A percentile compares a stretch with the other conserved stretches of the same genome.
These are phyloP conservation scores for Cercospora sp. DNA, from an alignment of 2,329 filamentous ascomycete genomes.

Conservation along the genomic window DNA sequence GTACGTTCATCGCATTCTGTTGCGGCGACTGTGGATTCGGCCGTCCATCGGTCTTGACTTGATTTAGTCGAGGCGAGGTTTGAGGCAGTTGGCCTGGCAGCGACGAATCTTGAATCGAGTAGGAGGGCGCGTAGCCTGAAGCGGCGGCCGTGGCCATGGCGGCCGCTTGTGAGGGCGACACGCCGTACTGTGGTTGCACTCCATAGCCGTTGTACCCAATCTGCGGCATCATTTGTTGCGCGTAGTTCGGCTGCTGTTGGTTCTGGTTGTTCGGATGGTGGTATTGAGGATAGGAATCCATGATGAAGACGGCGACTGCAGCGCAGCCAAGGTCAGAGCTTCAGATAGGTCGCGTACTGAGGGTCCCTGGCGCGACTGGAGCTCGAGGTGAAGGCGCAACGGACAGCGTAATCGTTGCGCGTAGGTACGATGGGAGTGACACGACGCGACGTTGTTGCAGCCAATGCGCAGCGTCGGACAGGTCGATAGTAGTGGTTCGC, in stretches of 20 bases:
- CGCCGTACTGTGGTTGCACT: constrained; percentile 74
- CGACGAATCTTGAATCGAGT: constrained; percentile 67
- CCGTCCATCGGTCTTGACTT: constrained; percentile 61
- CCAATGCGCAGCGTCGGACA: constrained; percentile 7
- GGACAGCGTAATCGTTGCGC: constrained; percentile 27
- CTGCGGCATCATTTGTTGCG: constrained; percentile 59
- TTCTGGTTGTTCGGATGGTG: constrained; percentile 62
- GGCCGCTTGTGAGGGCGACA: constrained; percentile 81
- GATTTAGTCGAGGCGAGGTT: constrained; percentile 72
- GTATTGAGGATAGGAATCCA: constrained; percentile 51
- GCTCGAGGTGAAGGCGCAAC: constrained; percentile 23
- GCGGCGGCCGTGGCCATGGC: constrained; percentile 94
- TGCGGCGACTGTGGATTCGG: constrained; percentile 74
- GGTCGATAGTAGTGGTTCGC: constrained; percentile 1
- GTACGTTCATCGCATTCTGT: constrained; percentile 60
- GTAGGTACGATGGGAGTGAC: constrained; percentile 11
- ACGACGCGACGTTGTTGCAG: constrained; percentile 2
- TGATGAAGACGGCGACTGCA: constrained; percentile 36
- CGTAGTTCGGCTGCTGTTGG: constrained; percentile 58
- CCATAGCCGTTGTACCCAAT: constrained; percentile 76
- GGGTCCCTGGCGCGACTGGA: constrained; percentile 13
- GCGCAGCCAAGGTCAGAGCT: constrained; percentile 23
- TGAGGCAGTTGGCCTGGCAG: constrained; percentile 64
- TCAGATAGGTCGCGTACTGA: constrained; percentile 15
- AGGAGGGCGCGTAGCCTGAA: constrained; percentile 70